phyloP scores from a whole-genome alignment of 2,329 filamentous ascomycete genomes.

The Phialophora expanda region DNA sequence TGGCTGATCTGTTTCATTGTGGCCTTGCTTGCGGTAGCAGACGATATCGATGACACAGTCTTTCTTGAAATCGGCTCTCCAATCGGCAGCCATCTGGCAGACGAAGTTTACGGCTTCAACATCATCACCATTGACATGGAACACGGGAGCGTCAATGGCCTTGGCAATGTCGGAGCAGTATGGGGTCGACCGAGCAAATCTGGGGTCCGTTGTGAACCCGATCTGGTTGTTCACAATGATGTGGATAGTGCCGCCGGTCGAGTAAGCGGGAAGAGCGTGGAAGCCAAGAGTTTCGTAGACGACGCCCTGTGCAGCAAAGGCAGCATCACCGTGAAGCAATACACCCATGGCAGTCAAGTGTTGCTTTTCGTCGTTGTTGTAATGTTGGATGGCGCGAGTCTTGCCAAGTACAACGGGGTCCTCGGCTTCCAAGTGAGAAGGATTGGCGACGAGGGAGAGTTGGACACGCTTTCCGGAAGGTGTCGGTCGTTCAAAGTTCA shows the following conservation, averaged over 20 bases:
- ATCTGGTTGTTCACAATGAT: slow-evolving; percentile 99
- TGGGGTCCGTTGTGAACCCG: slow-evolving; percentile 97
- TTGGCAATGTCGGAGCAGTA: slow-evolving; percentile 99
- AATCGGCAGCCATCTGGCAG: slow-evolving; percentile 94
- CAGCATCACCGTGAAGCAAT: slow-evolving; percentile 93
- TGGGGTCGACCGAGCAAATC: slow-evolving; percentile 93
- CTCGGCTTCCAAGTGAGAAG: slow-evolving; percentile 96
- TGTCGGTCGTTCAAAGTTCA: slow-evolving; percentile 99
- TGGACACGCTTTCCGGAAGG: slow-evolving; percentile 99
- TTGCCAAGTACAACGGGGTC: slow-evolving; percentile 97
- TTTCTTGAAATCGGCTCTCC: slow-evolving; percentile 97
- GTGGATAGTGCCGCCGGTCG: slow-evolving; percentile 95
- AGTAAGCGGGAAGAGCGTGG: slow-evolving; percentile 93
- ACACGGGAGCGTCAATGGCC: slow-evolving; percentile 95
- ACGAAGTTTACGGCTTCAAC: slow-evolving; percentile 98
- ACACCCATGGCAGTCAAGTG: slow-evolving; percentile 94
- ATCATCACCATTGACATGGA: slow-evolving; percentile 99
- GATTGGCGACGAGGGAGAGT: slow-evolving; percentile 96
- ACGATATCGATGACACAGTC: slow-evolving; percentile 98
- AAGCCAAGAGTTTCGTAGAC: slow-evolving; percentile 99
- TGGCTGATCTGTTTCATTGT: slow-evolving; percentile 99
- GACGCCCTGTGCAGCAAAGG: slow-evolving; percentile 93
- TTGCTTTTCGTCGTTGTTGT: slow-evolving; percentile 93
- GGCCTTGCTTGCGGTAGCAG: slow-evolving; percentile 98
- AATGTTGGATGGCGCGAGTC: slow-evolving; percentile 96